Evolutionary conservation across 768 basidiomycete species (phyloP).

Genomic region (Phallus indusiatus): DNA sequence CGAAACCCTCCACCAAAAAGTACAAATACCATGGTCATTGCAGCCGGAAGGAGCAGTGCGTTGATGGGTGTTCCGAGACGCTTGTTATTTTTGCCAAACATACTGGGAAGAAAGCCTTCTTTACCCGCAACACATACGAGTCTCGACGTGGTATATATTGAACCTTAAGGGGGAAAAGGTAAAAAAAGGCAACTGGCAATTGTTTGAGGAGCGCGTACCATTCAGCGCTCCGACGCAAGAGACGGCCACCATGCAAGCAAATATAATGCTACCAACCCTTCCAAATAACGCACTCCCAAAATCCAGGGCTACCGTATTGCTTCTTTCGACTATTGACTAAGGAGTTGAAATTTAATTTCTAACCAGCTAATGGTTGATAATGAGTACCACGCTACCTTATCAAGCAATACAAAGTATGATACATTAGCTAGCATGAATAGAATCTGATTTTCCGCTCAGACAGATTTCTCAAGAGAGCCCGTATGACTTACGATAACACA

Average conservation of each 20-base stretch:
- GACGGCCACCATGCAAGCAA: constrained; percentile 86
- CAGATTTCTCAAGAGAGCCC: neutral
- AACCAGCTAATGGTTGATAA: neutral
- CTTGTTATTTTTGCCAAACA: constrained; percentile 72
- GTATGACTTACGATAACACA: constrained; percentile 54
- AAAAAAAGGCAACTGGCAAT: constrained; percentile 9
- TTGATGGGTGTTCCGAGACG: constrained; percentile 80
- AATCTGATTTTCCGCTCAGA: constrained; percentile 29
- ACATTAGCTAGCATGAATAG: constrained; percentile 79
- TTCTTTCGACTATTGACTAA: constrained; percentile 56
- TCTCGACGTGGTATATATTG: constrained; percentile 68
- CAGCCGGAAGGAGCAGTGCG: constrained; percentile 72
- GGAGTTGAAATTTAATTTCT: neutral
- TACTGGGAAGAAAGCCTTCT: constrained; percentile 75
- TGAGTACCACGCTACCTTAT: constrained; percentile 41
- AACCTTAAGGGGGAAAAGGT: constrained; percentile 25
- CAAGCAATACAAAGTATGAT: constrained; percentile 90
- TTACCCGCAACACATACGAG: constrained; percentile 84
- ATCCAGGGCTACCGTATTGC: constrained; percentile 85
- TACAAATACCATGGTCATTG: constrained; percentile 69
- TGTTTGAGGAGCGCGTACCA: constrained; percentile 33
- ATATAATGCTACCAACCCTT: constrained; percentile 73
- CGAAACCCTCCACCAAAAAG: constrained; percentile 83
- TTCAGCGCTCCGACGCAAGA: constrained; percentile 95
- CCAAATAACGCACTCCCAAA: constrained; percentile 86